A percentile compares a stretch with the other conserved stretches of the same genome.
Conservation (phyloP, 2,329 filamentous ascomycete species). For the Diplocarpon rosae region DNA sequence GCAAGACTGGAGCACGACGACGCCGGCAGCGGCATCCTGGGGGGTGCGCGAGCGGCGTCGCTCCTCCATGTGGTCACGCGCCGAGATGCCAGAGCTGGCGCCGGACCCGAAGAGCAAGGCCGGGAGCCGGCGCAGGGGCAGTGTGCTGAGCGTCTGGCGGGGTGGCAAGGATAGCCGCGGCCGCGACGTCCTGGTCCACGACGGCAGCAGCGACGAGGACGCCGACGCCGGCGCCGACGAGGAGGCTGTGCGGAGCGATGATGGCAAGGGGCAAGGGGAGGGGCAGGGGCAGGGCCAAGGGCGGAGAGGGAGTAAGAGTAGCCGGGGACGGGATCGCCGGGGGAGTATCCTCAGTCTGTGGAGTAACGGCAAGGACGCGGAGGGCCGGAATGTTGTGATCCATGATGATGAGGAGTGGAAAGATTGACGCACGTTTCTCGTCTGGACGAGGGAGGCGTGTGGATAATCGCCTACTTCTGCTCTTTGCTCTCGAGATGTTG, state of each 20-base stretch:
- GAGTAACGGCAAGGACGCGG: constrained; percentile 11
- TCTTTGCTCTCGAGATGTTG: no score
- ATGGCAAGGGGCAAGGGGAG: neutral
- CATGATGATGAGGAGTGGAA: constrained; percentile 17
- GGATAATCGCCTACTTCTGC: no score
- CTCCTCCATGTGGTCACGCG: constrained; percentile 9
- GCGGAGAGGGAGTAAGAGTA: neutral
- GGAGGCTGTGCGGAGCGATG: neutral
- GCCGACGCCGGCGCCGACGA: constrained; percentile 3
- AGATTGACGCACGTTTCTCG: neutral
- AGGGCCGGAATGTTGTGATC: constrained; percentile 7
- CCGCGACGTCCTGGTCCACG: constrained; percentile 9
- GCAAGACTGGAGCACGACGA: constrained; percentile 16
- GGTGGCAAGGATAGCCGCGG: constrained; percentile 13
- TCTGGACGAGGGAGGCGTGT: no score
- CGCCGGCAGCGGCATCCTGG: constrained; percentile 14
- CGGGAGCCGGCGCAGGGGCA: constrained; percentile 4
- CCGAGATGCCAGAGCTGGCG: constrained; percentile 7
- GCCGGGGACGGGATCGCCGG: constrained; percentile 1
- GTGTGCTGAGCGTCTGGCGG: constrained; percentile 10
- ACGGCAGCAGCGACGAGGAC: constrained; percentile 1
- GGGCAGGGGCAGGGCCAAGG: neutral
- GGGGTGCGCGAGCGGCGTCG: constrained; percentile 14
- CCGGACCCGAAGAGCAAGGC: neutral
- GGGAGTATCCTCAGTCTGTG: constrained; percentile 17